A percentile compares a stretch with the other conserved stretches of the same genome.
Evolutionary conservation across 305 asterid species (phyloP).

Genomic region (Andrographis paniculata): DNA sequence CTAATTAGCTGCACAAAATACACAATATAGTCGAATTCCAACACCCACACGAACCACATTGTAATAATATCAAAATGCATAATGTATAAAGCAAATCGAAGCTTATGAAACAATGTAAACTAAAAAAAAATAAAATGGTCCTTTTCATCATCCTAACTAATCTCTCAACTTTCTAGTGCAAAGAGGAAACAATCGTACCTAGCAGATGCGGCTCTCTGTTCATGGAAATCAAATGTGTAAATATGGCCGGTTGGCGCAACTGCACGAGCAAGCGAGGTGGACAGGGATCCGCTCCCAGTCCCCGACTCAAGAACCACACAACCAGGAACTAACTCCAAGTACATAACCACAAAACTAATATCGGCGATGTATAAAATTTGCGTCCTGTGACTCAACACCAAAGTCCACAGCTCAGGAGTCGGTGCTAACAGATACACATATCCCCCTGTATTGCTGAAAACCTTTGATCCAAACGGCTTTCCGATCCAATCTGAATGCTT

Average conservation of each 20-base stretch:
- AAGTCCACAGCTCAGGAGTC: conserved; percentile 88
- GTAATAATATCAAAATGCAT: no score
- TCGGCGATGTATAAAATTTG: conserved; percentile 89
- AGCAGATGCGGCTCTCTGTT: conserved; percentile 85
- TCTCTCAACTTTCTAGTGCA: background rate
- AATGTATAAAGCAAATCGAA: background rate
- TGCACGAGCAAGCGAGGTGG: conserved; percentile 86
- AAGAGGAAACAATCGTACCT: conserved; percentile 34
- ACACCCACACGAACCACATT: no score
- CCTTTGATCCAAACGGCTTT: conserved; percentile 78
- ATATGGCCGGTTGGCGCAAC: conserved; percentile 81
- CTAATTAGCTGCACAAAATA: no score
- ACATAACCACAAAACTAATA: conserved; percentile 86
- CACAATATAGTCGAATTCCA: no score
- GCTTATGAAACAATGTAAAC: background rate
- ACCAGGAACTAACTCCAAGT: conserved; percentile 84
- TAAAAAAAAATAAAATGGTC: no score
- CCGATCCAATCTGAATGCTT: conserved; percentile 93
- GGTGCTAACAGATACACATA: conserved; percentile 84
- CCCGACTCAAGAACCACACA: conserved; percentile 92
- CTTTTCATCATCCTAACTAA: no score
- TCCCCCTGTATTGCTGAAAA: conserved; percentile 65
- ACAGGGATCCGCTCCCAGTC: conserved; percentile 91
- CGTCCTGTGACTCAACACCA: conserved; percentile 92
- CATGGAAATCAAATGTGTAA: conserved; percentile 90